Percentiles rank a stretch among this genome's conserved stretches.
Conservation (phyloP, 768 basidiomycete genomes). For the Dictyophora rubrovolvata region DNA sequence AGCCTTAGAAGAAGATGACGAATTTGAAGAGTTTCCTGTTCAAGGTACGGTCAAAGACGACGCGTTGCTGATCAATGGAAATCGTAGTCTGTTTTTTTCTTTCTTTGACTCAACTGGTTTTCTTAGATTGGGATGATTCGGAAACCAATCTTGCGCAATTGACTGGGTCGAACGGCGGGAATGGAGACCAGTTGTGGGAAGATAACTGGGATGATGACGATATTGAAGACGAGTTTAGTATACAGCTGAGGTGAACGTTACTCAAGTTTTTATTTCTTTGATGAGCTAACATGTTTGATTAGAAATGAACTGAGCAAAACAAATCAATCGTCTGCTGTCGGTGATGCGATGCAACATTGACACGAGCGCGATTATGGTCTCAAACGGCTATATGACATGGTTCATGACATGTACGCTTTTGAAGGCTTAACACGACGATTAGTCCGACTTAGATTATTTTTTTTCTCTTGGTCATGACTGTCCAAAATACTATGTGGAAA, state of each 20-base stretch:
- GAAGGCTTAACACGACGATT: neutral
- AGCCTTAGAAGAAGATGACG: constrained; percentile 93
- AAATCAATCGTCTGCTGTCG: neutral
- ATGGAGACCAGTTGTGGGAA: constrained; percentile 92
- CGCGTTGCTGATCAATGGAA: no score
- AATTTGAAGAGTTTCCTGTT: constrained; percentile 87
- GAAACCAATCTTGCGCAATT: constrained; percentile 76
- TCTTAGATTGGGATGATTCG: constrained; percentile 76
- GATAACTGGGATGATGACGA: constrained; percentile 99
- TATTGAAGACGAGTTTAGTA: constrained; percentile 94
- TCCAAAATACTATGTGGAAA: no score
- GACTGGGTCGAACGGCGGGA: constrained; percentile 61
- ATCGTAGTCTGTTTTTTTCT: neutral
- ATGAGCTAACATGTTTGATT: neutral
- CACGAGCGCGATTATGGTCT: neutral
- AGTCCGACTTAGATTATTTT: neutral
- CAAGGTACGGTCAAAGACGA: constrained; percentile 44
- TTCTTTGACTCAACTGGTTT: neutral
- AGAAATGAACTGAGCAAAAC: constrained; percentile 61
- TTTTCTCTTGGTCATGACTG: no score
- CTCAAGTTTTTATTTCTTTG: neutral
- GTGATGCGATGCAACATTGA: constrained; percentile 46
- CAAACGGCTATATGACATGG: no score
- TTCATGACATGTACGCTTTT: no score
- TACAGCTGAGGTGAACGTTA: constrained; percentile 70